Conservation (phyloP, 2,329 filamentous ascomycete species). For the Paraphaeosphaeria minitans region DNA sequence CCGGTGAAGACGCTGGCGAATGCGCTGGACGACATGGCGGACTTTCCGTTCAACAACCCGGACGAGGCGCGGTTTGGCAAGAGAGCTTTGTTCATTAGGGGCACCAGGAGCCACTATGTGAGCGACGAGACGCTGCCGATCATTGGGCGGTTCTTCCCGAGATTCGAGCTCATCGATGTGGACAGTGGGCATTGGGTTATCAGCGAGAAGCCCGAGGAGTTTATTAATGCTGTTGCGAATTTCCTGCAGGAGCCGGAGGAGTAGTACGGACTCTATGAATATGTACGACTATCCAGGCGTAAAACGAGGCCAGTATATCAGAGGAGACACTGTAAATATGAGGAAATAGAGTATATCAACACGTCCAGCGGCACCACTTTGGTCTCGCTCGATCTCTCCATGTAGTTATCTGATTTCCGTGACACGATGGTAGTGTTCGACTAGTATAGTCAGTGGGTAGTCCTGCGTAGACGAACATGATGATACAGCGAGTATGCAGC, state of each 20-base stretch:
- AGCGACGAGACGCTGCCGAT: conserved; percentile 79
- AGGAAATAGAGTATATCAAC: too few species aligned
- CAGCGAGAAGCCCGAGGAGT: conserved; percentile 82
- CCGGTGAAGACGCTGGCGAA: conserved; percentile 73
- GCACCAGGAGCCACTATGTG: conserved; percentile 77
- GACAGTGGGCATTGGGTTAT: conserved; percentile 88
- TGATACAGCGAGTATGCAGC: too few species aligned
- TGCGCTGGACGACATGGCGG: conserved; percentile 75
- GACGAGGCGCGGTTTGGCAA: conserved; percentile 72
- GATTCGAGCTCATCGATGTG: conserved; percentile 73
- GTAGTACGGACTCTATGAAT: neutral
- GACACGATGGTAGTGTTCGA: too few species aligned
- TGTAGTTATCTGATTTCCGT: too few species aligned
- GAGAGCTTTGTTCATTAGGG: conserved; percentile 78
- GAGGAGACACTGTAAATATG: neutral
- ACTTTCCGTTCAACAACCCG: conserved; percentile 85
- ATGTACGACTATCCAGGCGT: neutral
- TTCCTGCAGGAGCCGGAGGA: conserved; percentile 62
- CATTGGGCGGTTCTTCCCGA: conserved; percentile 81
- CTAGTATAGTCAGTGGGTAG: too few species aligned
- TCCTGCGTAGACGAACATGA: too few species aligned
- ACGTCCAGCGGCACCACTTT: too few species aligned
- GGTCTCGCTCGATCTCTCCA: too few species aligned
- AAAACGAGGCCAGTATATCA: neutral
- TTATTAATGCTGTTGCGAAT: conserved; percentile 70